Evolutionary conservation across 257 asterid genomes (phyloP).

Genomic region (Solanum infundibuliforme): DNA sequence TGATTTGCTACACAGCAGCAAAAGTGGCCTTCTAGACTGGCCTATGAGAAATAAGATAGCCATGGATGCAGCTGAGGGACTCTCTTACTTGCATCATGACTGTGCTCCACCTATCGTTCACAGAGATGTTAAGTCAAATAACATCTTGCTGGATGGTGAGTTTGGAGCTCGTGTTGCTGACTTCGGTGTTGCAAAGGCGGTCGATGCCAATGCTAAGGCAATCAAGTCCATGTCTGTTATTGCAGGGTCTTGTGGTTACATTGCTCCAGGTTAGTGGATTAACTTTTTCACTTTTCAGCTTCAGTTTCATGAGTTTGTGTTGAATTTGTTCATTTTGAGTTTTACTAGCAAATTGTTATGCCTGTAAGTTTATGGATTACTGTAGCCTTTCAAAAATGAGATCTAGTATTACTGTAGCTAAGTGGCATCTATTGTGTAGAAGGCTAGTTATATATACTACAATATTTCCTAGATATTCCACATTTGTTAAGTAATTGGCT

Average conservation of each 20-base stretch:
- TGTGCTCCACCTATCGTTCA: conserved; percentile 83
- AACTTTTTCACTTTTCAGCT: not conserved
- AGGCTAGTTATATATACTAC: not conserved
- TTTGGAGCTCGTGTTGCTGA: conserved; percentile 91
- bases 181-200: conserved; percentile 85
- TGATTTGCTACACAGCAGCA: conserved; percentile 78
- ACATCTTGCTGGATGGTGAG: conserved; percentile 66
- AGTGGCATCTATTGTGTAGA: not conserved
- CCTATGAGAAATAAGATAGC: conserved; percentile 76
- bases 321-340: not conserved
- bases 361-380: not conserved
- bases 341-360: not conserved
- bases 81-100: conserved; percentile 86
- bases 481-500: not conserved
- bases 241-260: conserved; percentile 98
- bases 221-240: conserved; percentile 78
- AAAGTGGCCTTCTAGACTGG: conserved; percentile 77
- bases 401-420: not conserved
- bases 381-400: not conserved
- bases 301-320: not conserved
- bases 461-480: not conserved
- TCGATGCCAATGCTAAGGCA: conserved; percentile 57
- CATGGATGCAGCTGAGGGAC: conserved; percentile 89
- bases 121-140: conserved; percentile 83
- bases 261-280: conserved; percentile 70